A percentile compares a stretch with the other conserved stretches of the same genome.
Evolutionary conservation across 495 filamentous ascomycete genomes (phyloP).

Genomic region (Clavariopsis aquatica): DNA sequence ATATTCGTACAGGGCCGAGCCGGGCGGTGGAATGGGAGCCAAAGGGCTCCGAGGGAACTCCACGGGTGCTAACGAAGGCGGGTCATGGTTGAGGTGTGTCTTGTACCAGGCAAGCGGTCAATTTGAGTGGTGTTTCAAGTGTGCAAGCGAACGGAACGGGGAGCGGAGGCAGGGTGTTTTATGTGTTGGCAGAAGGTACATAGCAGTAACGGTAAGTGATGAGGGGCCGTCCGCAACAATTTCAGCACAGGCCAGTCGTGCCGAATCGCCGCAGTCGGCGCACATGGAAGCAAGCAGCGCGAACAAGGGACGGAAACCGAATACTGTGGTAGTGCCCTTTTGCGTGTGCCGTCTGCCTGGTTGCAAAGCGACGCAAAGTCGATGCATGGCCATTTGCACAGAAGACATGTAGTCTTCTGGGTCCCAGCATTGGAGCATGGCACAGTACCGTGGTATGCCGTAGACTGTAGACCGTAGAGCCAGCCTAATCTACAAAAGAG

Average conservation of each 20-base stretch:
- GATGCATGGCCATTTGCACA: too few relatives aligned
- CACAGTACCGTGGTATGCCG: too few relatives aligned
- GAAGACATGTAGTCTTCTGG: too few relatives aligned
- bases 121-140: background rate
- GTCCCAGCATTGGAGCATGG: too few relatives aligned
- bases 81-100: conserved; percentile 13
- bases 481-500: too few relatives aligned
- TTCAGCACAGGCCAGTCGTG: background rate
- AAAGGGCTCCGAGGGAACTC: conserved; percentile 24
- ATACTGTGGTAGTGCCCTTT: background rate
- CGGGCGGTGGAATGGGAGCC: conserved; percentile 29
- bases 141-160: background rate
- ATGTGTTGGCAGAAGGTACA: background rate
- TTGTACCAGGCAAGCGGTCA: background rate
- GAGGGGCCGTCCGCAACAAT: background rate
- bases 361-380: too few relatives aligned
- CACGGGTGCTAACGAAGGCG: conserved; percentile 18
- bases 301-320: background rate
- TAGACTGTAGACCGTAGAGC: too few relatives aligned
- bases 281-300: background rate
- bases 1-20: conserved; percentile 3
- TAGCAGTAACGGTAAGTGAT: background rate
- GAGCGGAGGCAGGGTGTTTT: background rate
- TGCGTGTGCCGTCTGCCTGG: too few relatives aligned
- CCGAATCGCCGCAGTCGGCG: background rate